Base-by-base conservation (phyloP, 371 early-diverging fungal genomes). In the Basidiobolus meristosporus region DNA sequence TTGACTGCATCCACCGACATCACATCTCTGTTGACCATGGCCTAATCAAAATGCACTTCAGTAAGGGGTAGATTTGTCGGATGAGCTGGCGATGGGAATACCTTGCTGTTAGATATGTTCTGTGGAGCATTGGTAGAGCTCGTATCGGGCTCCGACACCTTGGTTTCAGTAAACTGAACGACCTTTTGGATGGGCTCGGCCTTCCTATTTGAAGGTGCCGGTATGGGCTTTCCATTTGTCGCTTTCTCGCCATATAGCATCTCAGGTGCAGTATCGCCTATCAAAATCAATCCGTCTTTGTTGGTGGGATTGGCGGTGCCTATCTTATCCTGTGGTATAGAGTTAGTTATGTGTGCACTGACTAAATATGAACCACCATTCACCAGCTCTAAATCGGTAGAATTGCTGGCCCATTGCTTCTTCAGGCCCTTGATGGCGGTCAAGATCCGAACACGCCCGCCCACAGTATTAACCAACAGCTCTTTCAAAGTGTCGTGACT, bases 401-500 rank as follows among this genome's bases (percentile, higher is more conserved):
- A 44, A 23, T 51, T 40, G 23, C 52, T 41, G 35, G 73, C 58
- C 38, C 80, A 78, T 36, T 67, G 66, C 43, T 74, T 64, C 30
- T 78, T 67, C 31, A 85, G 53, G 2, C 63, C 51, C 36, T 73
- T 75, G 34, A 91, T 73, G 6, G 82, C 84, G 15, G 65, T 53
- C 11, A 81, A 52, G 30, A 93, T 54, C 38, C 77, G 59, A 17
- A 87, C 77, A 23, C 89, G 62, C 46, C 88, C 89, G 18, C 90
- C 90, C 9, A 90, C 82, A 1, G 77, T 74, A 33, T 53, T 53
- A 26, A 93, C 71, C 10, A 76, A 77, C 59, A 93, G 71, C 36
- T 84, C 81, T 56, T 82, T 80, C 15, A 93, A 57, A 2, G 82
- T 51, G 28, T 65, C 59, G 52, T 88, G 77, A 51, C 79, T 76